Evolutionary conservation across 1,284 basidiomycete genomes (phyloP).

Genomic region (Cryptococcus floricola): DNA sequence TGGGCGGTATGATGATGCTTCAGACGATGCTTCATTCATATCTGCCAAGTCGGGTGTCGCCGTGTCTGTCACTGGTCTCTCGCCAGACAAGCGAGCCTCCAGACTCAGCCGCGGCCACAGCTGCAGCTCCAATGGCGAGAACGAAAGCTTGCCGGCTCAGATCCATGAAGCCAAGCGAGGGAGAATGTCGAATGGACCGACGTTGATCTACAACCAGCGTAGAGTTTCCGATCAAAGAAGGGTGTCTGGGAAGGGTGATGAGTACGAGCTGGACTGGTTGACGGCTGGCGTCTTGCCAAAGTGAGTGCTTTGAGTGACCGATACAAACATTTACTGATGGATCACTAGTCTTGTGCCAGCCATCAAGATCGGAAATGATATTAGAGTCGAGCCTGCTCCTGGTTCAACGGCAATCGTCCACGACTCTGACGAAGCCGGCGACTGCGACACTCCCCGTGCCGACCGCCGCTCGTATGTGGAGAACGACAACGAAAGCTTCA

Average conservation of each 20-base stretch:
- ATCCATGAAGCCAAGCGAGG: slow-evolving; percentile 26
- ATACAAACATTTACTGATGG: background rate
- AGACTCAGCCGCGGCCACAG: background rate
- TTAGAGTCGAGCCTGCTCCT: slow-evolving; percentile 17
- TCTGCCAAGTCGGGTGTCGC: slow-evolving; percentile 8
- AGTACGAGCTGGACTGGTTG: slow-evolving; percentile 32
- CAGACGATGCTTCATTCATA: background rate
- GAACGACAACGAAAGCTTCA: slow-evolving; percentile 3
- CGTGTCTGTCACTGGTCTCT: slow-evolving; percentile 12
- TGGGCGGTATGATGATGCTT: slow-evolving; percentile 11
- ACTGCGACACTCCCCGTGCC: background rate
- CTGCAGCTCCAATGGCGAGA: background rate
- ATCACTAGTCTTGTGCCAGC: slow-evolving; percentile 16
- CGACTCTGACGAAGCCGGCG: background rate
- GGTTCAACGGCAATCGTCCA: background rate
- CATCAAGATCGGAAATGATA: slow-evolving; percentile 21
- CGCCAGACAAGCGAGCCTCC: slow-evolving; percentile 13
- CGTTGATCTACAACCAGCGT: slow-evolving; percentile 16
- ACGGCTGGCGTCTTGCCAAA: slow-evolving; percentile 25
- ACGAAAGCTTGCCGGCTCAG: slow-evolving; percentile 6
- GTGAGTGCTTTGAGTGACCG: slow-evolving; percentile 12
- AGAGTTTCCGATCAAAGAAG: background rate
- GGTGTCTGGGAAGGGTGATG: background rate
- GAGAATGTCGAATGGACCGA: slow-evolving; percentile 28
- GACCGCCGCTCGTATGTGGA: background rate